Evolutionary conservation across 305 asterid genomes (phyloP).

Genomic region (Solanum hybrid): DNA sequence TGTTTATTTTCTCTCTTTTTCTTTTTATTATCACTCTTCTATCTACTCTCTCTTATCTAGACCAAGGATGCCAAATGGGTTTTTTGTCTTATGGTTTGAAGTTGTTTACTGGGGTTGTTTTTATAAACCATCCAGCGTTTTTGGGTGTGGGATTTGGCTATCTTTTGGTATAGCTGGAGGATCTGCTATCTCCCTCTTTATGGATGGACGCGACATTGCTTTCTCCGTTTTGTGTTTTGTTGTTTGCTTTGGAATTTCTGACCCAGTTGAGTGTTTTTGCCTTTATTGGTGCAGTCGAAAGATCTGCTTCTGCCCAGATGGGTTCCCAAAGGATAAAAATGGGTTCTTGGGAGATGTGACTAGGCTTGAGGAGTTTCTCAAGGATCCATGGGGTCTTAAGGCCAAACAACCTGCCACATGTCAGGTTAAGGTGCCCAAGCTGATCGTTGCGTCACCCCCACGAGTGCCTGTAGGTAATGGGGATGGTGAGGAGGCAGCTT

Average conservation of each 20-base stretch:
- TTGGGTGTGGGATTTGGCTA: not conserved
- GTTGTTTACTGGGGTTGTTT: not conserved
- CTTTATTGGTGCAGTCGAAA: slow-evolving; percentile 54
- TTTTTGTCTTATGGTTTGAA: not conserved
- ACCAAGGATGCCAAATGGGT: not conserved
- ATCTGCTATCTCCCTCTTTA: not conserved
- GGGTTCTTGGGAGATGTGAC: slow-evolving; percentile 55
- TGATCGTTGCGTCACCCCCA: slow-evolving; percentile 41
- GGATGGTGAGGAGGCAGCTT: slow-evolving; percentile 35
- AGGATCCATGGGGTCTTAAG: slow-evolving; percentile 76
- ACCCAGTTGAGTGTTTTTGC: not conserved
- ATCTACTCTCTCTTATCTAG: not conserved
- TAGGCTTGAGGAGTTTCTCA: slow-evolving; percentile 63
- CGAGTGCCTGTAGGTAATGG: slow-evolving; percentile 14
- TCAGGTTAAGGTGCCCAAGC: slow-evolving; percentile 85
- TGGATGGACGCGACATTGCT: not conserved
- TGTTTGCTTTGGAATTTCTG: not conserved
- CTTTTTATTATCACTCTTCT: not conserved
- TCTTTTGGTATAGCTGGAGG: not conserved
- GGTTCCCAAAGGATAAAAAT: slow-evolving; percentile 53
- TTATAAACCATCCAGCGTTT: not conserved
- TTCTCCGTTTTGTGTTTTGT: slow-evolving; percentile 1
- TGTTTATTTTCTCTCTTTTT: not conserved
- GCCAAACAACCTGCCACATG: slow-evolving; percentile 58
- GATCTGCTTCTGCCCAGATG: slow-evolving; percentile 74